These are phyloP conservation scores for Hypoxylon sp. DNA, from an alignment of 2,329 filamentous ascomycete genomes.

Conservation along the genomic window DNA sequence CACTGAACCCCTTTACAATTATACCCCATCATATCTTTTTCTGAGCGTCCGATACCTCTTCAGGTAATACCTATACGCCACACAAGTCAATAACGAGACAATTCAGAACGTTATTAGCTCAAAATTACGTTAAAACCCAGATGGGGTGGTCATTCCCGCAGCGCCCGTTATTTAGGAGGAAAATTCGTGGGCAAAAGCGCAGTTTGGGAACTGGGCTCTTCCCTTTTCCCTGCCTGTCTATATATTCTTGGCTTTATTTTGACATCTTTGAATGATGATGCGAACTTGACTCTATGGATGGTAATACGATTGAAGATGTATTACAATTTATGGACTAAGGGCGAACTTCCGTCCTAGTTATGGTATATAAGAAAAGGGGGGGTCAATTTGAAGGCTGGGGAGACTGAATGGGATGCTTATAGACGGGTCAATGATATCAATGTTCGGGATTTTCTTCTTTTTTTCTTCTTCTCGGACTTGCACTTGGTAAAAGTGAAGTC, in stretches of 20 bases:
- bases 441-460: conserved; percentile 14
- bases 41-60: conserved; percentile 89
- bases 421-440: conserved; percentile 33
- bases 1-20: conserved; percentile 22
- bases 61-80: conserved; percentile 79
- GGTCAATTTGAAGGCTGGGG: conserved; percentile 12
- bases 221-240: conserved; percentile 5
- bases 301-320: conserved; percentile 26
- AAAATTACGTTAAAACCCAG: conserved; percentile 28
- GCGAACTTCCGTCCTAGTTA: conserved; percentile 13
- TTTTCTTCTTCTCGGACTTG: conserved; percentile 1
- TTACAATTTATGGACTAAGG: conserved; percentile 22
- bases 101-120: conserved; percentile 9
- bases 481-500: background rate
- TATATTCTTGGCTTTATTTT: conserved; percentile 26
- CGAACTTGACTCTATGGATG: conserved; percentile 11
- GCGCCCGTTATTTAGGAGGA: conserved; percentile 12
- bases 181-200: conserved; percentile 19
- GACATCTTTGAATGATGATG: conserved; percentile 19
- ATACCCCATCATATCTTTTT: conserved; percentile 76
- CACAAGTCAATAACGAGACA: conserved; percentile 36
- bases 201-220: conserved; percentile 20
- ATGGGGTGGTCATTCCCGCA: conserved; percentile 11
- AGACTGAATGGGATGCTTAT: conserved; percentile 30
- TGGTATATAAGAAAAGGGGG: conserved; percentile 28